Percentiles rank a stretch among this genome's conserved stretches.
Evolutionary conservation across 352 stramenopile species (phyloP).

Genomic region (Pythium dissimile): DNA sequence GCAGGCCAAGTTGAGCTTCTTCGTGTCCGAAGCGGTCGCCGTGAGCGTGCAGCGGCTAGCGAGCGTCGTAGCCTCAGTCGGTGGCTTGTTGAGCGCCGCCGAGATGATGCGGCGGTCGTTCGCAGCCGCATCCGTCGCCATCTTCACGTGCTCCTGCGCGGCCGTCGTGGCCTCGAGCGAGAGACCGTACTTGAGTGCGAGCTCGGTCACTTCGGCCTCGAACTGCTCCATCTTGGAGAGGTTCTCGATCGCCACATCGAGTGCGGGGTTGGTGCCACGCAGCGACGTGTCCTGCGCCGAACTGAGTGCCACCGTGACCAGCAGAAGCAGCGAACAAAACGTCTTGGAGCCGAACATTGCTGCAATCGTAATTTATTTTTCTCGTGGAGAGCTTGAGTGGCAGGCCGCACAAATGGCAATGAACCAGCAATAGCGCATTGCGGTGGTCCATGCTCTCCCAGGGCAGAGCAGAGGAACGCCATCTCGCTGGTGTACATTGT

Average conservation of each 20-base stretch:
- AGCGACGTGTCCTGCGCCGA: slow-evolving; percentile 7
- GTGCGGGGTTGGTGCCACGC: slow-evolving; percentile 10
- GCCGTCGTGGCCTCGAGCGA: slow-evolving; percentile 23
- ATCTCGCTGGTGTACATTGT: too few relatives aligned
- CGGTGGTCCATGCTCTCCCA: slow-evolving; percentile 18
- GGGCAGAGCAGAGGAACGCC: too few relatives aligned
- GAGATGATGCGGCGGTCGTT: slow-evolving; percentile 24
- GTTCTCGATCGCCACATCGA: slow-evolving; percentile 21
- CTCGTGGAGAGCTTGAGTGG: not conserved
- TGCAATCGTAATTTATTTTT: too few relatives aligned
- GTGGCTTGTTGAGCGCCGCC: slow-evolving; percentile 5
- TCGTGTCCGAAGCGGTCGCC: slow-evolving; percentile 16
- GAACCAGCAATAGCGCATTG: not conserved
- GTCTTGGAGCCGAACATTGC: slow-evolving; percentile 20
- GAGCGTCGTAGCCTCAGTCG: not conserved
- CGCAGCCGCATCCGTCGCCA: slow-evolving; percentile 10
- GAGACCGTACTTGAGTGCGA: slow-evolving; percentile 28
- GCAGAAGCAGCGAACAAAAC: slow-evolving; percentile 8
- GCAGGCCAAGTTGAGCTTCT: slow-evolving; percentile 20
- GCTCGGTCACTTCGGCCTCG: slow-evolving; percentile 22
- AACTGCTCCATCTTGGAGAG: slow-evolving; percentile 25
- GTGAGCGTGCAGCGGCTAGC: slow-evolving; percentile 26
- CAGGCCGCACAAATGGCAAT: not conserved
- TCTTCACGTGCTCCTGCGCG: slow-evolving; percentile 20
- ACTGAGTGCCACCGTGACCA: not conserved